Conservation (phyloP, 768 basidiomycete species). For the Psilocybe cyanescens region DNA sequence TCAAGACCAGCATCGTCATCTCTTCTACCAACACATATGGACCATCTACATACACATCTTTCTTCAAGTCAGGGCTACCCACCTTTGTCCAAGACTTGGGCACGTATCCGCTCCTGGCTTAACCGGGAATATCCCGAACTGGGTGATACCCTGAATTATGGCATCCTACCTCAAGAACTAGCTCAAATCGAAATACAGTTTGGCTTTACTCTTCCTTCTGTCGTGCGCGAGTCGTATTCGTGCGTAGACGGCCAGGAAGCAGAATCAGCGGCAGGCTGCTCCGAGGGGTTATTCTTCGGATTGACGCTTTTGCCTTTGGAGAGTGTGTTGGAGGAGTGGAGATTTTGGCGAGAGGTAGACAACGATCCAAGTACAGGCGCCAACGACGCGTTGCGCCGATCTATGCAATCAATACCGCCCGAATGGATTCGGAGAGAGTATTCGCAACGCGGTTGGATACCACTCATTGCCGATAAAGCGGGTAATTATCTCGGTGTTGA, state of each 20-base stretch:
- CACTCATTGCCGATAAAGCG: slow-evolving; percentile 88
- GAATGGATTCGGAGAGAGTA: slow-evolving; percentile 90
- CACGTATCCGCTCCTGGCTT: slow-evolving; percentile 82
- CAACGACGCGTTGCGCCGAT: slow-evolving; percentile 68
- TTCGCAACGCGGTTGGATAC: slow-evolving; percentile 96
- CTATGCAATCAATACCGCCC: slow-evolving; percentile 89
- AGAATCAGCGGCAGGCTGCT: slow-evolving; percentile 84
- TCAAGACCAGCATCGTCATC: slow-evolving; percentile 54
- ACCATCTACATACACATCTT: slow-evolving; percentile 47
- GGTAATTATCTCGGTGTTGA: slow-evolving; percentile 98
- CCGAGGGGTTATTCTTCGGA: slow-evolving; percentile 95
- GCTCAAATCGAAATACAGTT: slow-evolving; percentile 83
- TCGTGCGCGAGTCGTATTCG: slow-evolving; percentile 90
- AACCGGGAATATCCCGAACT: slow-evolving; percentile 89
- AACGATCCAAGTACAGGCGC: slow-evolving; percentile 85
- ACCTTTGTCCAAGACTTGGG: slow-evolving; percentile 82
- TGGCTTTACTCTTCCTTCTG: slow-evolving; percentile 80
- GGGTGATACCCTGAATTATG: slow-evolving; percentile 93
- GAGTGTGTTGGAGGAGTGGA: slow-evolving; percentile 93
- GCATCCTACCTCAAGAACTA: slow-evolving; percentile 80
- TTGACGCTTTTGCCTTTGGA: slow-evolving; percentile 91
- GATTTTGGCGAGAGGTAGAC: slow-evolving; percentile 95
- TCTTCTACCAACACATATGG: slow-evolving; percentile 71
- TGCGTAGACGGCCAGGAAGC: slow-evolving; percentile 93
- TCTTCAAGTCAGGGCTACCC: slow-evolving; percentile 62